Base-by-base conservation (phyloP, 2,329 filamentous ascomycete species). In the Botrytis pseudocinerea region DNA sequence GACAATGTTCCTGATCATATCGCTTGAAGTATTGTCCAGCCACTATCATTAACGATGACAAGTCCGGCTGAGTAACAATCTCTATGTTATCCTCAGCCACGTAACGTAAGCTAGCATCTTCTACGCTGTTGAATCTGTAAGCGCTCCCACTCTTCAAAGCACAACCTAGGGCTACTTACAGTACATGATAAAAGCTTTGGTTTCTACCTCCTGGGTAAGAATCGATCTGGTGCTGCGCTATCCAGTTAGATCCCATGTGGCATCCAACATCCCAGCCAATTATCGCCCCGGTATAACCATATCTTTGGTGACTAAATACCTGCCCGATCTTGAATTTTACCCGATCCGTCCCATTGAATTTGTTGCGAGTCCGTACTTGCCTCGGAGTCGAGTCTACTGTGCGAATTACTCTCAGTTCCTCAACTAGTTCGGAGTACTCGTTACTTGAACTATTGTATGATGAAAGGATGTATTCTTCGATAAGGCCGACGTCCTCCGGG, bases 1-100 rank as follows among this genome's bases (percentile, higher is more conserved):
- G 85, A 76, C 89, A 89, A 0, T 83, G 85, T 48, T 83, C 84
- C 7, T 81, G 79, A 82, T 98, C 93, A 86, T 94, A 98, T 60
- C 94, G 87, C 82, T 93, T 97, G 82, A 99, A 98, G 82, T 93
- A 93, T 78, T 91, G 92, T 0, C 96, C 96, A 4, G 94, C 93
- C 76, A 93, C 82, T 63, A 85, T 85, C 79, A 93, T 87, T 75
- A 97, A 85, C 38, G 87, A 82, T n/a, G 87, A 83, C 0, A 87
- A 85, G 3, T 91, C 83, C 48, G 85, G 77, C 76, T 83, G 81
- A 69, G 81, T 64, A 78, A 93, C 83, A n/a, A 90, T 82, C 73
- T 90, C 84, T 72, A 98, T 92, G 78, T 95, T 97, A 78, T 95
- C 91, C 79, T 97, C 91, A 0, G 93, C 91, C 5, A 95, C 90